A percentile compares a stretch with the other conserved stretches of the same genome.
phyloP scores from a whole-genome alignment of 176 grass and related monocot species.

The Oryza glumipatula region DNA sequence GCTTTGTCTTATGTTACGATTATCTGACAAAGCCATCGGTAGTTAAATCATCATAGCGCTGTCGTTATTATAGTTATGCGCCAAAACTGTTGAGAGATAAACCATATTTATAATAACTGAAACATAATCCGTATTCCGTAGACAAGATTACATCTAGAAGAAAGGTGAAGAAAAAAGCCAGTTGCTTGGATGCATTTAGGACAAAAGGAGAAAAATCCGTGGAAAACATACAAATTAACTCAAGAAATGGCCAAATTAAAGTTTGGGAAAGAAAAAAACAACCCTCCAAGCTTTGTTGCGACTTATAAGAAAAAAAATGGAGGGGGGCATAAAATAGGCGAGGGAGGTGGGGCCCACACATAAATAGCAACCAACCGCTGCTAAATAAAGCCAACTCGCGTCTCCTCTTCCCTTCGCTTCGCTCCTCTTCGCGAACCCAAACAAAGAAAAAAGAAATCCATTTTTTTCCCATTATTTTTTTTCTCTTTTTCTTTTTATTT shows the following conservation, averaged over 20 bases:
- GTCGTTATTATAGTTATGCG: no score
- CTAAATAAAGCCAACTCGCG: constrained; percentile 47
- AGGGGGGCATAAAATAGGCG: neutral
- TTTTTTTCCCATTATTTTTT: no score
- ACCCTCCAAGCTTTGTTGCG: neutral
- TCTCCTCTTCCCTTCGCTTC: constrained; percentile 8
- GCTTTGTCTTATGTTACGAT: no score
- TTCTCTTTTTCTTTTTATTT: neutral
- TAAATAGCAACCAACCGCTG: constrained; percentile 54
- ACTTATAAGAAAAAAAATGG: neutral
- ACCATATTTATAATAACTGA: no score
- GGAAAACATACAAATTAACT: neutral
- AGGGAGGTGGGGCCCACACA: constrained; percentile 28
- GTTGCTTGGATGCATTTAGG: neutral
- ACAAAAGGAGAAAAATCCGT: neutral
- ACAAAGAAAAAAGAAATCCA: neutral
- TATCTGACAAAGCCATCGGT: no score
- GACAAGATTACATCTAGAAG: neutral
- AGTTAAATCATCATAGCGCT: no score
- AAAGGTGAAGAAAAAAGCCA: neutral
- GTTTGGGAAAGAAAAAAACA: neutral
- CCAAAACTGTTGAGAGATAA: no score
- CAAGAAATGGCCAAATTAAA: neutral
- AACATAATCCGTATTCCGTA: no score
- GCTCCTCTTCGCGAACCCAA: neutral